Evolutionary conservation across 169 alveolate species (phyloP).

Genomic region (Cryptosporidium viatorum): DNA sequence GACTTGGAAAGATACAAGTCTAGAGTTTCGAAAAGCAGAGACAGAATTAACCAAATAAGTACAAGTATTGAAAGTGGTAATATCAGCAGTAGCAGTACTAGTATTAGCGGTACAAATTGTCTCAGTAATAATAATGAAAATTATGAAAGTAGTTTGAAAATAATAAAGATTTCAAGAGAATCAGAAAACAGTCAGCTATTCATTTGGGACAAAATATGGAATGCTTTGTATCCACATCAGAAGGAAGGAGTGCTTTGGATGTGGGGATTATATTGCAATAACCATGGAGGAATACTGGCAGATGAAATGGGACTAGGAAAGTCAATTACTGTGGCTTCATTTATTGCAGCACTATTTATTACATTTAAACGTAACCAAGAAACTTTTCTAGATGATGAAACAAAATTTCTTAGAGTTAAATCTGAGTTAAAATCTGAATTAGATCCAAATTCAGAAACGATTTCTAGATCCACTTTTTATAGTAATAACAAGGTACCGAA

Average conservation of each 20-base stretch:
- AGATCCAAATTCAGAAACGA: not conserved
- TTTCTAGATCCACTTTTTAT: conserved; percentile 72
- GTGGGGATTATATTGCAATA: conserved; percentile 78
- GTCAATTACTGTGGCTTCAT: conserved; percentile 77
- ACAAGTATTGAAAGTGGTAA: not conserved
- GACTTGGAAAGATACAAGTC: conserved; percentile 1
- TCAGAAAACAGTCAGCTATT: conserved; percentile 2
- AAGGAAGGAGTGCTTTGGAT: conserved; percentile 76
- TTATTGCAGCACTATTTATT: conserved; percentile 50
- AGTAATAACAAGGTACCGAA: conserved; percentile 62
- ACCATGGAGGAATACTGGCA: conserved; percentile 81
- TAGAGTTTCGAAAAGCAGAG: conserved; percentile 3
- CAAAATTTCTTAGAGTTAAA: not conserved
- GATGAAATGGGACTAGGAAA: conserved; percentile 86
- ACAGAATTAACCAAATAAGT: not conserved
- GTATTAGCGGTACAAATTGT: too few species aligned
- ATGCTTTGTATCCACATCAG: conserved; percentile 67
- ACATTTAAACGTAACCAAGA: conserved; percentile 22
- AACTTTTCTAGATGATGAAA: not conserved
- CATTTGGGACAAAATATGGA: conserved; percentile 64
- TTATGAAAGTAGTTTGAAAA: not conserved
- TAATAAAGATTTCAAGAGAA: conserved; percentile 15
- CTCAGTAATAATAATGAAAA: not conserved
- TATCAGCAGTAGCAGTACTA: not conserved
- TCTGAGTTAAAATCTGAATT: not conserved